Conservation (phyloP, 768 basidiomycete species). For the Tricholomella constricta region DNA sequence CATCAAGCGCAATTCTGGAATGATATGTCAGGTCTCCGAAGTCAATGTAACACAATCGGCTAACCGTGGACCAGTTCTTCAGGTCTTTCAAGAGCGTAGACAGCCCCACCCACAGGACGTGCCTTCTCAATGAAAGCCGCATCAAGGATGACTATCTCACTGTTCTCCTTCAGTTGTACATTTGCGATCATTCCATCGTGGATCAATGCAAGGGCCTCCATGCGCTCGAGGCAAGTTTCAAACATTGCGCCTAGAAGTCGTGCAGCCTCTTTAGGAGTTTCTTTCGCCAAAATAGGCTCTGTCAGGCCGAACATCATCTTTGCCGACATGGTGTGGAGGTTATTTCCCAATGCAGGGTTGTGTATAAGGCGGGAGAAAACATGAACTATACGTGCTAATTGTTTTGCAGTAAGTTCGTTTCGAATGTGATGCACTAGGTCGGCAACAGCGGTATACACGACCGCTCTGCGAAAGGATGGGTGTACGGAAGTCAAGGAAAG, state of each 20-base stretch:
- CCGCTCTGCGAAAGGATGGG: conserved; percentile 49
- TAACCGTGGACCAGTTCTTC: conserved; percentile 81
- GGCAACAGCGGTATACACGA: conserved; percentile 85
- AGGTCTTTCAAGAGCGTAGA: conserved; percentile 78
- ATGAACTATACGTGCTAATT: conserved; percentile 77
- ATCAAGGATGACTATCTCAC: conserved; percentile 45
- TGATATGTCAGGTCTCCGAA: conserved; percentile 11
- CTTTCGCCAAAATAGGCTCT: conserved; percentile 80
- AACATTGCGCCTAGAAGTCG: conserved; percentile 75
- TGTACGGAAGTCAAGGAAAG: neutral
- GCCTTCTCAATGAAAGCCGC: conserved; percentile 78
- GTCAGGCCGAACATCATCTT: conserved; percentile 92
- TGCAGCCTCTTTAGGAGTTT: conserved; percentile 65
- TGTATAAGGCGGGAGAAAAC: conserved; percentile 89
- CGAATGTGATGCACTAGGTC: conserved; percentile 94
- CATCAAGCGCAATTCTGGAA: conserved; percentile 78
- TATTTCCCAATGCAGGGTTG: conserved; percentile 77
- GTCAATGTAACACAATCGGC: conserved; percentile 20
- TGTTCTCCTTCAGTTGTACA: conserved; percentile 49
- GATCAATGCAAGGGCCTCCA: conserved; percentile 76
- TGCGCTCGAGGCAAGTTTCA: conserved; percentile 80
- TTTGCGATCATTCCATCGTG: conserved; percentile 54
- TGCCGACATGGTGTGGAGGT: conserved; percentile 86
- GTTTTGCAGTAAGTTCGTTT: conserved; percentile 72
- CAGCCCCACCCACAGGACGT: conserved; percentile 77